These are phyloP conservation scores for Trichophyton simii DNA, from an alignment of 2,329 filamentous ascomycete genomes.

Conservation along the genomic window DNA sequence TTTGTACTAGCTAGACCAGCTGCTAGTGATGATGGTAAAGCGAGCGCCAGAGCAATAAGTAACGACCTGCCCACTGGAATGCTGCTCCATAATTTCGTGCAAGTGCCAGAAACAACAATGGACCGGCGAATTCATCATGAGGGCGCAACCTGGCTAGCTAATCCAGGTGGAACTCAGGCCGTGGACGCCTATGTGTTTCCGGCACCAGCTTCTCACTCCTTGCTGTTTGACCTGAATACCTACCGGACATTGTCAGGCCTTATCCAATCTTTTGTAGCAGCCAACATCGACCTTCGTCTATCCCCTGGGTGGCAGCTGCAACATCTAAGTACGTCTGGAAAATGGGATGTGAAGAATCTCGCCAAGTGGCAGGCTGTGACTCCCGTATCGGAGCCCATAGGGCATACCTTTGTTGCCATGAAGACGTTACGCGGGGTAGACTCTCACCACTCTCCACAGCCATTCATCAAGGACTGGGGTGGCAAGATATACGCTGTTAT, in stretches of 20 bases:
- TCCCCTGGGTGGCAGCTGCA: constrained; percentile 84
- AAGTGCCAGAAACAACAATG: background rate
- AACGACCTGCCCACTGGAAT: constrained; percentile 1
- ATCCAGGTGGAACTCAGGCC: constrained; percentile 19
- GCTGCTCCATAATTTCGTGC: background rate
- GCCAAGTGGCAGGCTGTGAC: constrained; percentile 74
- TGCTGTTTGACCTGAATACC: constrained; percentile 67
- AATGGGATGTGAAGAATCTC: constrained; percentile 97
- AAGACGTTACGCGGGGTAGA: constrained; percentile 90
- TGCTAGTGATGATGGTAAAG: background rate
- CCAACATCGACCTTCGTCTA: constrained; percentile 62
- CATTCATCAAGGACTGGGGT: constrained; percentile 58
- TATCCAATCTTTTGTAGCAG: constrained; percentile 67
- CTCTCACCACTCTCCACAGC: constrained; percentile 60
- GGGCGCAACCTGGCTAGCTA: background rate
- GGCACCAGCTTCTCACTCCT: constrained; percentile 64
- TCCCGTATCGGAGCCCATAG: constrained; percentile 68
- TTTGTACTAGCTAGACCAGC: constrained; percentile 6
- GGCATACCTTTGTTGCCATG: constrained; percentile 69
- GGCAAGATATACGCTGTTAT: constrained; percentile 60
- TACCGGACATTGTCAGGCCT: constrained; percentile 67
- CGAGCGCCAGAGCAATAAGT: background rate
- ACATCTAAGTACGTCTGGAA: constrained; percentile 75
- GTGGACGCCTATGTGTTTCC: constrained; percentile 61
- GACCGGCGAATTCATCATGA: background rate